A percentile compares a stretch with the other conserved stretches of the same genome.
These are phyloP conservation scores for Trametes coccinea DNA, from an alignment of 768 basidiomycete genomes.

Conservation along the genomic window DNA sequence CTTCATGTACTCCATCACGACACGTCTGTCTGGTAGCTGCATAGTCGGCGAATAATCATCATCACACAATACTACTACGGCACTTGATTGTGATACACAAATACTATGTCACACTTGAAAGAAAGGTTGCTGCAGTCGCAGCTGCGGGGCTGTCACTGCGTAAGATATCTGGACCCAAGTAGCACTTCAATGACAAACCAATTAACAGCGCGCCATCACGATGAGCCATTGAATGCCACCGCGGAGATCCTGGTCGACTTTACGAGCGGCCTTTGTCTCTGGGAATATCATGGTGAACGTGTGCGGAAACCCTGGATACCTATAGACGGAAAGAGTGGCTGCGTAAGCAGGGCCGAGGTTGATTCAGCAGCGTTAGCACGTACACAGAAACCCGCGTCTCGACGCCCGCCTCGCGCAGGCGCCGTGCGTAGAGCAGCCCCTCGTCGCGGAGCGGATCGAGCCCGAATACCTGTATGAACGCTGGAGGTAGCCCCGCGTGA, in stretches of 20 bases:
- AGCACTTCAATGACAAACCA: no score
- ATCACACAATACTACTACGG: no score
- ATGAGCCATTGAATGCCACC: not conserved
- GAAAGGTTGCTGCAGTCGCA: no score
- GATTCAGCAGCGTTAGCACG: not conserved
- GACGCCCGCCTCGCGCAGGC: constrained; percentile 21
- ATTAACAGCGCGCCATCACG: no score
- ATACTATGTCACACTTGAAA: no score
- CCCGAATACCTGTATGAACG: constrained; percentile 22
- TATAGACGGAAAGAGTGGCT: not conserved
- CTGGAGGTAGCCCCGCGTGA: constrained; percentile 17
- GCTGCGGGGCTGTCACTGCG: no score
- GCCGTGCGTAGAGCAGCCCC: constrained; percentile 19
- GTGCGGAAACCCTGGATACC: not conserved
- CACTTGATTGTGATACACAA: no score
- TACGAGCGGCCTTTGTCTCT: not conserved
- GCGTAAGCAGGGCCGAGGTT: not conserved
- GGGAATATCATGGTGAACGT: constrained; percentile 2
- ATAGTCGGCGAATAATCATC: no score
- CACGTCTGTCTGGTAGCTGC: no score
- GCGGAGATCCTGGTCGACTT: not conserved
- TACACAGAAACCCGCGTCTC: constrained; percentile 12
- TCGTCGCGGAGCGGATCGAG: constrained; percentile 26
- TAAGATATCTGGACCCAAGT: no score
- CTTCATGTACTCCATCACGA: no score